phyloP scores from a whole-genome alignment of 1,284 basidiomycete genomes.

The Marasmius fiardii region DNA sequence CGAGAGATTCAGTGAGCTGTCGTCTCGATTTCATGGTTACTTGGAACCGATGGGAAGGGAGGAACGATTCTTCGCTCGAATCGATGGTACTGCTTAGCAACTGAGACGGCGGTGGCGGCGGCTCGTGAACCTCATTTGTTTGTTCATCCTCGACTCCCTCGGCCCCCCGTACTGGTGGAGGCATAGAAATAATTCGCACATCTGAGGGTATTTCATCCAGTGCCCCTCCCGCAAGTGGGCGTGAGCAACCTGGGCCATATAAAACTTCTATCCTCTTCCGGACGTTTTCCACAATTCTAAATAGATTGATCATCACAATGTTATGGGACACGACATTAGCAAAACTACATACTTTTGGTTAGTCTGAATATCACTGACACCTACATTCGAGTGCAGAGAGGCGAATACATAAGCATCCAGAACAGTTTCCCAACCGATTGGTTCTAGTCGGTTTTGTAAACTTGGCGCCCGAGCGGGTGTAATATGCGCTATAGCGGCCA shows the following conservation, averaged over 20 bases:
- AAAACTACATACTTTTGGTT: constrained; percentile 8
- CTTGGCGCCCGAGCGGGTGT: constrained; percentile 11
- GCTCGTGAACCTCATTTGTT: too few relatives aligned
- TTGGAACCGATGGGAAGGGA: neutral
- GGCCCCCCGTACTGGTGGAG: neutral
- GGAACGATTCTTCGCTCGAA: neutral
- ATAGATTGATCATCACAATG: neutral
- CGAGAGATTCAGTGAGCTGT: neutral
- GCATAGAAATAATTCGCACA: neutral
- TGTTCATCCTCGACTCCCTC: too few relatives aligned
- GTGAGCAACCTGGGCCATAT: neutral
- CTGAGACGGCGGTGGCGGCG: neutral
- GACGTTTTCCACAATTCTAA: constrained; percentile 7
- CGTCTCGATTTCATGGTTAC: neutral
- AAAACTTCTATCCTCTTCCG: constrained; percentile 5
- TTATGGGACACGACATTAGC: too few relatives aligned
- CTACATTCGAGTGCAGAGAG: neutral
- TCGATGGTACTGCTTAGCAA: too few relatives aligned
- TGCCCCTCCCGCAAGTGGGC: neutral
- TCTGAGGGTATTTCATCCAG: neutral
- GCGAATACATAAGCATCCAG: constrained; percentile 3
- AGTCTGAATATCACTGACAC: neutral
- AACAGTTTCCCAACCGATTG: constrained; percentile 15
- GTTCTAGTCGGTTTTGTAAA: constrained; percentile 15
- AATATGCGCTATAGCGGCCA: constrained; percentile 9